Evolutionary conservation across 2,329 filamentous ascomycete species (phyloP).

Genomic region (Chaetomiaceae sp.): DNA sequence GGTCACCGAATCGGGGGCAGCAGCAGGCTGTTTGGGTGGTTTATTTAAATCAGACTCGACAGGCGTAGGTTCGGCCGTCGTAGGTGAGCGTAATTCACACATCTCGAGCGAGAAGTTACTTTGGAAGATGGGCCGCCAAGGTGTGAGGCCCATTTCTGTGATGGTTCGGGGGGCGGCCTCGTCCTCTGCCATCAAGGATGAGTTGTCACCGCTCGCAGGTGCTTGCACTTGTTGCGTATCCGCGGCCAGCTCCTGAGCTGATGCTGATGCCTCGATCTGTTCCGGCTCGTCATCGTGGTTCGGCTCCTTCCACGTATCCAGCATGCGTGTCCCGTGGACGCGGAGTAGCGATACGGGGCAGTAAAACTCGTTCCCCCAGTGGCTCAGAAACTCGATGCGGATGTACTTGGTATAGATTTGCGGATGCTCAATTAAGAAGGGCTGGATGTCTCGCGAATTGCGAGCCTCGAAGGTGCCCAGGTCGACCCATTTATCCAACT

Average conservation of each 20-base stretch:
- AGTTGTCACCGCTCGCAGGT: slow-evolving; percentile 1
- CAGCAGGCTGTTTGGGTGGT: slow-evolving; percentile 5
- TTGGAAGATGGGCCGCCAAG: slow-evolving; percentile 27
- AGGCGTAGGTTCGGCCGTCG: slow-evolving; percentile 25
- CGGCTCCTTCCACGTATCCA: slow-evolving; percentile 82
- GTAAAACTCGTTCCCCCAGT: slow-evolving; percentile 96
- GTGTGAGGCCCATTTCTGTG: slow-evolving; percentile 25
- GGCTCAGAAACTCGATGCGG: slow-evolving; percentile 83
- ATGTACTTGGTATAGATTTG: slow-evolving; percentile 95
- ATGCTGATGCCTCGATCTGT: slow-evolving; percentile 20
- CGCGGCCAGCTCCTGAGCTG: slow-evolving; percentile 29
- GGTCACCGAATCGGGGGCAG: slow-evolving; percentile 9
- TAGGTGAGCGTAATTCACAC: slow-evolving; percentile 28
- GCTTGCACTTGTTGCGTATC: slow-evolving; percentile 24
- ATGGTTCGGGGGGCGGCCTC: background rate
- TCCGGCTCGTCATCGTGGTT: slow-evolving; percentile 55
- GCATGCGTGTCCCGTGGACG: slow-evolving; percentile 93
- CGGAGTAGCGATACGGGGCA: slow-evolving; percentile 87
- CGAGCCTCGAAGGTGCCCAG: slow-evolving; percentile 84
- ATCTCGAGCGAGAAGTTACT: slow-evolving; percentile 19
- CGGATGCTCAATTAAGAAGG: slow-evolving; percentile 89
- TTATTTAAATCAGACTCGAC: slow-evolving; percentile 16
- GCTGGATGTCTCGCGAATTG: slow-evolving; percentile 89
- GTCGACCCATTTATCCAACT: slow-evolving; percentile 85
- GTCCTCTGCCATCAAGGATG: slow-evolving; percentile 3